Percentiles rank a stretch among this genome's conserved stretches.
These are phyloP conservation scores for Trichomonas tenax DNA, from an alignment of 208 protist genomes.

Conservation along the genomic window DNA sequence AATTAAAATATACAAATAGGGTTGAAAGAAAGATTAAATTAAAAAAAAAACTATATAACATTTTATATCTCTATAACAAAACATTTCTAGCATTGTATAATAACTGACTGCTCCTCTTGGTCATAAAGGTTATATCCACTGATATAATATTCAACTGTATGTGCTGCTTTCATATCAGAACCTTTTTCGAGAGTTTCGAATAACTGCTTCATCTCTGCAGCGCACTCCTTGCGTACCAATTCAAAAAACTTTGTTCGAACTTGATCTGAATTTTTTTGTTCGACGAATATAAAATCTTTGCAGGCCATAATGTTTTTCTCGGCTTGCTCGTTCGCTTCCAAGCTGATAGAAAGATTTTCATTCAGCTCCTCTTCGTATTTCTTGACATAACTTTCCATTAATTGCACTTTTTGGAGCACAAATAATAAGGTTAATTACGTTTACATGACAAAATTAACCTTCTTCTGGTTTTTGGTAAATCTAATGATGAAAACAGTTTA, in stretches of 20 bases:
- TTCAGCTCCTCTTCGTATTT: background rate
- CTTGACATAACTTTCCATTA: background rate
- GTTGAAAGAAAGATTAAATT: too few species aligned
- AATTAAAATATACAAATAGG: too few species aligned
- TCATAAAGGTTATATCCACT: background rate
- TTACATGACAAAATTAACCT: too few species aligned
- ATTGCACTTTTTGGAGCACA: background rate
- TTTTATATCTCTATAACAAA: background rate
- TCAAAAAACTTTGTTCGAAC: background rate
- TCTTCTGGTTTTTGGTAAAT: too few species aligned
- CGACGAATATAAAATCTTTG: background rate
- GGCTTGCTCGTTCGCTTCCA: background rate
- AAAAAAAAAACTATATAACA: background rate
- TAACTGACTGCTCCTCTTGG: background rate
- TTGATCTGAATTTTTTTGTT: background rate
- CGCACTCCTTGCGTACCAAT: background rate
- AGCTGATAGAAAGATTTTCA: background rate
- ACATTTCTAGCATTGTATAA: background rate
- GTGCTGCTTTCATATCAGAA: background rate
- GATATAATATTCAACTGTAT: background rate
- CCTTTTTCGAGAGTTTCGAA: background rate
- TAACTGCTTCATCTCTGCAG: background rate
- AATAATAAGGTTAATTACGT: too few species aligned
- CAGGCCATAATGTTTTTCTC: background rate
- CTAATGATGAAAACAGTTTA: too few species aligned